Conservation (phyloP, 2,329 filamentous ascomycete species). For the Phialemoniopsis sp. region DNA sequence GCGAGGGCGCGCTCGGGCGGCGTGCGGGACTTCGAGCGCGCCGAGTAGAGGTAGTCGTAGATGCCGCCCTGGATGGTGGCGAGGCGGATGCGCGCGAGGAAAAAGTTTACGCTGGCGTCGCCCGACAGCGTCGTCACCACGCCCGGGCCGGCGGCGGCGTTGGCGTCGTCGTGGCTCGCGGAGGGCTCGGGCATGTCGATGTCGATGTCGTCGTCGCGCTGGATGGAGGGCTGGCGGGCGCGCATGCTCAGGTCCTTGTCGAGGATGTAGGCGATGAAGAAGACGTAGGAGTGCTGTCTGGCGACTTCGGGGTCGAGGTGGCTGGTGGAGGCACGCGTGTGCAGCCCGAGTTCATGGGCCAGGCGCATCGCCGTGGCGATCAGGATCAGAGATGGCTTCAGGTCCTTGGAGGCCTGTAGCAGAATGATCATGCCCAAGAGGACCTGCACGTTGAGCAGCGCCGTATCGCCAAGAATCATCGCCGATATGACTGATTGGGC, state of each 20-base stretch:
- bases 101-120: constrained; percentile 1
- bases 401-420: constrained; percentile 29
- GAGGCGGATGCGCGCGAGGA: background rate
- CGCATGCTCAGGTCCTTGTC: constrained; percentile 22
- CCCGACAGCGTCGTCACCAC: background rate
- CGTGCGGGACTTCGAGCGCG: background rate
- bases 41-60: constrained; percentile 1
- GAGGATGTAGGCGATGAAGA: constrained; percentile 35
- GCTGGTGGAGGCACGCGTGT: constrained; percentile 19
- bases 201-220: background rate
- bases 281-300: constrained; percentile 28
- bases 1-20: background rate
- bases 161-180: background rate
- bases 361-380: constrained; percentile 32
- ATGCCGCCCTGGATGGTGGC: background rate
- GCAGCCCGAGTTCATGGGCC: constrained; percentile 28
- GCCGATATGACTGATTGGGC: constrained; percentile 32
- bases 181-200: background rate
- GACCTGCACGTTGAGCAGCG: constrained; percentile 31
- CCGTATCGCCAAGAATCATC: constrained; percentile 28
- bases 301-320: constrained; percentile 20
- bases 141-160: background rate
- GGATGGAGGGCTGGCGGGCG: background rate
- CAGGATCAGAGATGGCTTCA: constrained; percentile 28
- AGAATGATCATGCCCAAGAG: constrained; percentile 31